Base-by-base conservation (phyloP, 306 rosid species). In the Astragalus glycyphyllos region DNA sequence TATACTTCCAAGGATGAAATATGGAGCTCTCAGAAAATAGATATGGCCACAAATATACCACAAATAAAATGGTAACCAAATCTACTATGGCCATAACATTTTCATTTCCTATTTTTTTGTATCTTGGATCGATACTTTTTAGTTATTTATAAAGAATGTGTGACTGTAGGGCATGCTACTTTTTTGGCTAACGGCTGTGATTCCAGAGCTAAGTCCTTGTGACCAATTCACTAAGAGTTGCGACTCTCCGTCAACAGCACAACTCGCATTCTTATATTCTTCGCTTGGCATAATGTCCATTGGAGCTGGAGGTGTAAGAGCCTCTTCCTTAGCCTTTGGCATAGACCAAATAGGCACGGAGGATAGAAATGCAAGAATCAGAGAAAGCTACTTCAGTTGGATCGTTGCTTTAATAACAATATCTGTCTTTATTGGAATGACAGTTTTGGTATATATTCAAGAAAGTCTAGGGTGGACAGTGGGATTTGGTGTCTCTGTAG, bases 131-230 rank as follows among this genome's bases (percentile, higher is more conserved):
- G 41, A 8, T 14, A 5, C 6, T 16, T 67, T 49, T 6, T 67
- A 3, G 46, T 37, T 20, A 17, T 11, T 11, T 37, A 37, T 11
- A 2, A 16, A 23, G 11, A 40, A 8, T 11, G 53, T 23, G 29
- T 54, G 10, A 23, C 41, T 69, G 13, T 38, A 69, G 74, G 65
- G 65, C n/a, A 55, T 34, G 9, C 54, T 46, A 7, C 59, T 78
- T 55, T 47, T 82, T 17, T 82, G 86, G 83, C 51, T 58, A 53
- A 74, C 86, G 2, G 38, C 83, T 11, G 26, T 74, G 62, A 78
- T 64, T 7, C 80, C 83, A 49, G 9, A n/a, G 31, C 44, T 55
- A 65, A 65, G 71, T 23, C 65, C 65, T 7, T 69, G 31, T 40
- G 55, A 55, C 13, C 55, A 26, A 41, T n/a, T 20, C 6, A 69